Evolutionary conservation across 257 asterid species (phyloP).

Genomic region (Prunella vulgaris): DNA sequence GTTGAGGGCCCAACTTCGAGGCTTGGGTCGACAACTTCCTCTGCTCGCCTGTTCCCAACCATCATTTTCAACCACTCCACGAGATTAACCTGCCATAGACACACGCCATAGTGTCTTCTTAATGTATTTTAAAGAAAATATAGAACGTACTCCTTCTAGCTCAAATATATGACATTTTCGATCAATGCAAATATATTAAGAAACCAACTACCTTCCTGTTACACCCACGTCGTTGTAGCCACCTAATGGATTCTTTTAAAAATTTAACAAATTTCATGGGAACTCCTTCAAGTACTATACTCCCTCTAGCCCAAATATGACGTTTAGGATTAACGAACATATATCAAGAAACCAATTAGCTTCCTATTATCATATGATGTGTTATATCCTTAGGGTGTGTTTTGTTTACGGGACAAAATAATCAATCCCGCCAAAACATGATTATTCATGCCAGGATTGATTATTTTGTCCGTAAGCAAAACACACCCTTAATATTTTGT

Average conservation of each 20-base stretch:
- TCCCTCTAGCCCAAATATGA: neutral
- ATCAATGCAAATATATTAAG: neutral
- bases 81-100: conserved; percentile 65
- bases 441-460: no score
- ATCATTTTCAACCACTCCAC: conserved; percentile 98
- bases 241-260: no score
- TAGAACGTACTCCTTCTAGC: neutral
- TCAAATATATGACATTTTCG: neutral
- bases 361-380: neutral
- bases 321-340: neutral
- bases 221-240: no score
- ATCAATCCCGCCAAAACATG: no score
- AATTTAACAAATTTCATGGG: no score
- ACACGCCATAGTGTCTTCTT: neutral
- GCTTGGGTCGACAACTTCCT: conserved; percentile 82
- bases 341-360: neutral
- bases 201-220: no score
- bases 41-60: conserved; percentile 89
- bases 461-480: no score
- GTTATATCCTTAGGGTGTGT: no score
- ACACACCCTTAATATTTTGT: neutral
- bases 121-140: neutral
- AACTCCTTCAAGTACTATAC: neutral
- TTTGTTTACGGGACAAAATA: no score
- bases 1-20: conserved; percentile 69